phyloP scores from a whole-genome alignment of 164 flowering plant species.

The Magnolia kwangsiensis region DNA sequence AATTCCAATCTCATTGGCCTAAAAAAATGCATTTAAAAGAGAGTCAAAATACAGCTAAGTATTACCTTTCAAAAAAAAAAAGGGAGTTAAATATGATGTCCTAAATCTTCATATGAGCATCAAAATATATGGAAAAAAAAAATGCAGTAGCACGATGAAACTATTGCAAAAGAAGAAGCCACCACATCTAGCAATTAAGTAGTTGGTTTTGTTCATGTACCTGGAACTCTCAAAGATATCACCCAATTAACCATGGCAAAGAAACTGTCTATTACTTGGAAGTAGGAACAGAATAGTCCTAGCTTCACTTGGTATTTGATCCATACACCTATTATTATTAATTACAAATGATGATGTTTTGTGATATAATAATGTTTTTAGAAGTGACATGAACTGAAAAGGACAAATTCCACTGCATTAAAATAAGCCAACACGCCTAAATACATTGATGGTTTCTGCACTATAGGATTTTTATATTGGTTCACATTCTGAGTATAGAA shows the following conservation, averaged over 20 bases:
- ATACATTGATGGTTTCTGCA: background rate
- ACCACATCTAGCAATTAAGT: background rate
- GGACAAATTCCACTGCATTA: background rate
- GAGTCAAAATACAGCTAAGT: background rate
- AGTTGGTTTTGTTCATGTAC: background rate
- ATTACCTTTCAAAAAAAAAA: no score
- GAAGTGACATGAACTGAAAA: background rate
- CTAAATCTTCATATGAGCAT: no score
- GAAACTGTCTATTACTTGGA: background rate
- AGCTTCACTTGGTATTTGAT: background rate
- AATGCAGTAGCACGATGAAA: no score
- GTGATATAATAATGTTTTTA: background rate
- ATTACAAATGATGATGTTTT: background rate
- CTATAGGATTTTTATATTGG: background rate
- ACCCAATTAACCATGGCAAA: background rate
- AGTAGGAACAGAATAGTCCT: background rate
- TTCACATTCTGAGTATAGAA: background rate
- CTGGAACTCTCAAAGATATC: background rate
- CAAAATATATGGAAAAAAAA: no score
- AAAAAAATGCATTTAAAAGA: background rate
- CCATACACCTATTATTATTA: background rate
- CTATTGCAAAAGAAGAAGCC: background rate
- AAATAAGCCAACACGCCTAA: background rate
- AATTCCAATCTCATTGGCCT: slow-evolving; percentile 82
- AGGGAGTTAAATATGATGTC: no score